Base-by-base conservation (phyloP, 2,329 filamentous ascomycete genomes). In the Cordyceps cateniannulata region DNA sequence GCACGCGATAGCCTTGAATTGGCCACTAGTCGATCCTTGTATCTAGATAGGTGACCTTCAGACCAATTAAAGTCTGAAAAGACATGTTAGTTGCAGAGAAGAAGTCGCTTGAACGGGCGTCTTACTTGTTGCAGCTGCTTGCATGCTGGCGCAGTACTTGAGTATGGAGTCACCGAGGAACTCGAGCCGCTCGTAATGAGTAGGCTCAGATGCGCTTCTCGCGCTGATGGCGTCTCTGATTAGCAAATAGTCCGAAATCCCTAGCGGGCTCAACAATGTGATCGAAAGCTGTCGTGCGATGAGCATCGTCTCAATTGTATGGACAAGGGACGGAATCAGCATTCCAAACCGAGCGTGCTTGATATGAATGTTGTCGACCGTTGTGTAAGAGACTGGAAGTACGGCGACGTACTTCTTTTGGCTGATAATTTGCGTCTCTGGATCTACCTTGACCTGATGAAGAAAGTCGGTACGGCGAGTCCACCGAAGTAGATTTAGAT, bases 141-240 rank as follows among this genome's bases (percentile, higher is more conserved):
- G 87, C 1, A 91, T 71, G 0, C 86, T 85, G 0, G 88, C 81
- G 51, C 84, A 85, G 61, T 88, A 83, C 68, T 98, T 98, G 42
- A 98, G 78, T 1, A 96, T 79, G 0, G 85, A 86, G 68, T 98
- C 93, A 0, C 95, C 95, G 0, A 97, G 76, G 66, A 96, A 96
- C 70, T 98, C 95, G 0, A 96, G 77, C 3, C 89, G 80, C 67
- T 98, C 89, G 69, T 97, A 97, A 65, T 96, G 82, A 0, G 79
- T 80, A 1, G 75, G 71, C 52, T 86, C 85, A 2, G 72, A 69
- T 0, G 90, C 85, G 1, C 78, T 79, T 0, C 86, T 83, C 0
- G 90, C 78, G 55, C 83, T 89, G 54, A 96, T 87, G 1, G 93
- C 91, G 10, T 84, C 86, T 1, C 85, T 70, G 0, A 96, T 69